phyloP scores from a whole-genome alignment of 768 basidiomycete species.

The Leucogyrophana mollusca region DNA sequence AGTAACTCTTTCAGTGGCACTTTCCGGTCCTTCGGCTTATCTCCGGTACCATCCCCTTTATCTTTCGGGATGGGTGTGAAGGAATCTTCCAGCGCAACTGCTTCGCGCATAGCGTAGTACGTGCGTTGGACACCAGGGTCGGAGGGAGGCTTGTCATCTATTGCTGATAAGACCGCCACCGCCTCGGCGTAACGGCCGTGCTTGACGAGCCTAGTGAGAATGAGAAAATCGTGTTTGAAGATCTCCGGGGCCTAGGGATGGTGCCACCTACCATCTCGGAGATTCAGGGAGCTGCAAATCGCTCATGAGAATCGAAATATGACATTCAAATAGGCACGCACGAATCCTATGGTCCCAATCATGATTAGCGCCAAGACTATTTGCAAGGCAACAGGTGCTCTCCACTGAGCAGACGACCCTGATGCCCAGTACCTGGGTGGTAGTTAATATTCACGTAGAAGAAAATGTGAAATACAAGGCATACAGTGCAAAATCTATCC shows the following conservation, averaged over 20 bases:
- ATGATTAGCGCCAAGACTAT: constrained; percentile 55
- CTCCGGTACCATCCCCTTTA: neutral
- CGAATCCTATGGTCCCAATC: constrained; percentile 47
- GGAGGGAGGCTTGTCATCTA: constrained; percentile 50
- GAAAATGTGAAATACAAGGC: constrained; percentile 13
- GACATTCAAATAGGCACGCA: constrained; percentile 37
- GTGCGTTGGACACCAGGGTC: constrained; percentile 48
- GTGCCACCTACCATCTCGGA: constrained; percentile 44
- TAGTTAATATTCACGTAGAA: neutral
- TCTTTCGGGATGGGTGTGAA: neutral
- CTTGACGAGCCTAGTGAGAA: constrained; percentile 49
- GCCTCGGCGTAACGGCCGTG: constrained; percentile 55
- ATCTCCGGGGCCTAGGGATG: neutral
- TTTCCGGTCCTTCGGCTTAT: neutral
- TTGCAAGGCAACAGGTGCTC: constrained; percentile 65
- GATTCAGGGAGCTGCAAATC: constrained; percentile 67
- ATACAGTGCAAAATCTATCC: constrained; percentile 65
- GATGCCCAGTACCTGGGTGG: constrained; percentile 46
- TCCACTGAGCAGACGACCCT: constrained; percentile 56
- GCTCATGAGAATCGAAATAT: too few species aligned
- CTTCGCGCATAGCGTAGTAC: constrained; percentile 54
- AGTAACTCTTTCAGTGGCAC: constrained; percentile 50
- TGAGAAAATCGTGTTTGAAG: neutral
- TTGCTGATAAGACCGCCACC: constrained; percentile 56
- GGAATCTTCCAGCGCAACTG: constrained; percentile 42